Conservation (phyloP, 2,329 filamentous ascomycete genomes). For the Thielaviopsis punctulata region DNA sequence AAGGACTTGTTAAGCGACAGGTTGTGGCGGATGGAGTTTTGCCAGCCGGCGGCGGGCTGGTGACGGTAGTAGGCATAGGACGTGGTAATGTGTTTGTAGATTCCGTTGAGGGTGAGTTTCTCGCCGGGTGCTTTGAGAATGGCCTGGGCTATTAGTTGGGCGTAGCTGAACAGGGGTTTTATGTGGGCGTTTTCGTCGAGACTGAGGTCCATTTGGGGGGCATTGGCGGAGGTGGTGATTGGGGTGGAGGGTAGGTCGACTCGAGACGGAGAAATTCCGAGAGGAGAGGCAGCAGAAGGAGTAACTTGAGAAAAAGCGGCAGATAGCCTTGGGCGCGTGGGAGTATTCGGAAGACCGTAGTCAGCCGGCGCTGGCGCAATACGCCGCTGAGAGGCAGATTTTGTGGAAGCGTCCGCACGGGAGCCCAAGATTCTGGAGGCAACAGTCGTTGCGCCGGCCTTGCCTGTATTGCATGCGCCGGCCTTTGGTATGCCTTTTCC, state of each 20-base stretch:
- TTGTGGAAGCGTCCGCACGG: background rate
- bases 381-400: constrained; percentile 23
- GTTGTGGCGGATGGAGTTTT: constrained; percentile 97
- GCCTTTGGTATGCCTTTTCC: too few relatives aligned
- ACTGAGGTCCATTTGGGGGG: constrained; percentile 55
- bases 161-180: constrained; percentile 92
- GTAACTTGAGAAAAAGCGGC: too few relatives aligned
- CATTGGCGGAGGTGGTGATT: constrained; percentile 9
- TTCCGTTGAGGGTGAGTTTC: constrained; percentile 78
- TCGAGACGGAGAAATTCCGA: constrained; percentile 1
- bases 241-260: constrained; percentile 4
- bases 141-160: constrained; percentile 90
- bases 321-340: too few relatives aligned
- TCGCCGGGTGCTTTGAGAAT: constrained; percentile 76
- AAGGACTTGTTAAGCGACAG: constrained; percentile 89
- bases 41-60: constrained; percentile 67
- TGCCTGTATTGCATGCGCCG: too few relatives aligned
- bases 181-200: constrained; percentile 73
- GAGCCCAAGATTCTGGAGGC: too few relatives aligned
- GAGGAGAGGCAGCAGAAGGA: constrained; percentile 21
- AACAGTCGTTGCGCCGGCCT: too few relatives aligned
- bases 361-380: constrained; percentile 43
- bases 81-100: constrained; percentile 82
- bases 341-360: constrained; percentile 43
- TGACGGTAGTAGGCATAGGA: constrained; percentile 88